These are phyloP conservation scores for Trypanosoma theileri DNA, from an alignment of 208 protist genomes.

Conservation along the genomic window DNA sequence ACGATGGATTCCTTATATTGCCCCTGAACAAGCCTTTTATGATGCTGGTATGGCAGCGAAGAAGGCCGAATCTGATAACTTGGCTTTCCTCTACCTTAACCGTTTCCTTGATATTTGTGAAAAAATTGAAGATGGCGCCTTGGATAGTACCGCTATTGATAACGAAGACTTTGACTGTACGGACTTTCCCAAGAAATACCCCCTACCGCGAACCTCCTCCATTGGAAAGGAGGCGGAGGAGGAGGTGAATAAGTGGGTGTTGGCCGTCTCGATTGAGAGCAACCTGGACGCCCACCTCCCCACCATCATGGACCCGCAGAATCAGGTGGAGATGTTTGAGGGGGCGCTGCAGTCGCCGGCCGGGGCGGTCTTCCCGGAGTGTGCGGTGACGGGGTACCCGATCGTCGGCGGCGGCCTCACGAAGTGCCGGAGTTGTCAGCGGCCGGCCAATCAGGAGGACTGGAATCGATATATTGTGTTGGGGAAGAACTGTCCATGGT, in stretches of 20 bases:
- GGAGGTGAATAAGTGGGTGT: conserved; percentile 91
- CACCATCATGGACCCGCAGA: conserved; percentile 64
- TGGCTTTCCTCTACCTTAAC: conserved; percentile 96
- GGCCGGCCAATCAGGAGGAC: conserved; percentile 83
- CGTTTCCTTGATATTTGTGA: conserved; percentile 95
- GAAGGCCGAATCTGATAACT: conserved; percentile 48
- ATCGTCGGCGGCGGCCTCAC: conserved; percentile 69
- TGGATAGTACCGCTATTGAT: conserved; percentile 75
- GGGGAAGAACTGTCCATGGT: conserved; percentile 90
- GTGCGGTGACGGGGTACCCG: conserved; percentile 90
- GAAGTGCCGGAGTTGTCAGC: conserved; percentile 73
- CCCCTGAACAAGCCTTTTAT: conserved; percentile 96
- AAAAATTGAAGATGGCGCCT: conserved; percentile 90
- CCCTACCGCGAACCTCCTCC: conserved; percentile 58
- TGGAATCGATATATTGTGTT: conserved; percentile 89
- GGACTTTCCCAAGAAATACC: conserved; percentile 89
- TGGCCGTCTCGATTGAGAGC: conserved; percentile 88
- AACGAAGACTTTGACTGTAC: conserved; percentile 90
- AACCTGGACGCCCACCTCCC: conserved; percentile 58
- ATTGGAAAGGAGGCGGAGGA: conserved; percentile 54
- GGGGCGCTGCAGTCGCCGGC: conserved; percentile 71
- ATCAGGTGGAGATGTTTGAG: conserved; percentile 77
- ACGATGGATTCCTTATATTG: conserved; percentile 88
- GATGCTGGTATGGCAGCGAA: conserved; percentile 93
- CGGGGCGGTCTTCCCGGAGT: conserved; percentile 74